Evolutionary conservation across 768 basidiomycete genomes (phyloP), one percentile per base, ranked within the genome.

Genomic region (Amanita thiersii): DNA sequence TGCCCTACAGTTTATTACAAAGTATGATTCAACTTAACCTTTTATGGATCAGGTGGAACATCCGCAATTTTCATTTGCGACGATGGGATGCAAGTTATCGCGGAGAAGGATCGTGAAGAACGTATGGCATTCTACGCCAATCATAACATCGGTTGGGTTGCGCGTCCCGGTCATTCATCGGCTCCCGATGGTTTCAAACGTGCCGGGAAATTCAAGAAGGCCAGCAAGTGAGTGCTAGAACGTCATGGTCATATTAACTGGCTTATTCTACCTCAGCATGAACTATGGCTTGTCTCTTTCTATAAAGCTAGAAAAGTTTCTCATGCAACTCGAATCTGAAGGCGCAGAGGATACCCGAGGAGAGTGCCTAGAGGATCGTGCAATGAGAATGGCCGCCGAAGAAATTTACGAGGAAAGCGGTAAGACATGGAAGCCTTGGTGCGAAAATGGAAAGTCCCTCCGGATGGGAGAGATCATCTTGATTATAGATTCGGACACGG

Each of bases 161-260:
- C 88, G 19, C 74, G 87, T n/a, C 88, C 87, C 0, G 72, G 70
- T 2, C 87, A 89, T 55, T 68, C 43, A 59, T 72, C 65, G 56
- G 76, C 57, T 55, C 81, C 79, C 15, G 89, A 85, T 48, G 84
- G 88, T 0, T 94, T 93, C 70, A 88, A 91, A 68, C 86, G 91
- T 58, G 86, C 87, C 4, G 88, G 87, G 6, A 81, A 86, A 40
- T 91, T 91, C 73, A 90, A 90, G 68, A 91, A 91, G 60, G 86
- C 85, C 40, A 66, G 63, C 47, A 73, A 73, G 63, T 67, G 47
- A 21, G 63, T 59, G 28, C 37, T 36, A 32, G 37, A 15, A 6
- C n/a, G 36, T 15, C 4, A 32, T 24, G n/a, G 44, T 31, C 2
- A 28, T 24, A 5, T 10, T 15, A 39, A 21, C 14, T 19, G 12